Conservation (phyloP, 2,329 filamentous ascomycete genomes). For the Sporothrix mexicana region DNA sequence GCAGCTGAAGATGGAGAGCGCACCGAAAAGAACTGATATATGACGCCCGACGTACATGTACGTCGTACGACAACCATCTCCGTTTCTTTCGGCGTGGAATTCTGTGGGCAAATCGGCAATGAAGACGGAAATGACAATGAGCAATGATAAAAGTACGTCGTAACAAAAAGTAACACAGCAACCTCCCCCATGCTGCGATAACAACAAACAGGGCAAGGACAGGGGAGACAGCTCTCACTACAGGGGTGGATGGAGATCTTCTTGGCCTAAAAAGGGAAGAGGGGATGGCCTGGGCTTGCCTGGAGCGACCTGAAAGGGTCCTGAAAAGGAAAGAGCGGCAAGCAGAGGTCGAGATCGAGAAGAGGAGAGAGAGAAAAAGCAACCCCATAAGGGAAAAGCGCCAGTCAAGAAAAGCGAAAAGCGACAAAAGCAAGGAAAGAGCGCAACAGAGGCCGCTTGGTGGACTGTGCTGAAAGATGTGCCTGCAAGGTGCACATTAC, state of each 20-base stretch:
- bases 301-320: slow-evolving; percentile 7
- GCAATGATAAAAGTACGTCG: not conserved
- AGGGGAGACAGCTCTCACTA: not conserved
- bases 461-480: slow-evolving; percentile 14
- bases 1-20: not conserved
- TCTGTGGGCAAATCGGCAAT: not conserved
- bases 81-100: slow-evolving; percentile 3
- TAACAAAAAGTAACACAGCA: not conserved
- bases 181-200: slow-evolving; percentile 18
- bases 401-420: not conserved
- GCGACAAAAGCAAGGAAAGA: slow-evolving; percentile 1
- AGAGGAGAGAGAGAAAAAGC: not conserved
- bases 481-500: not conserved
- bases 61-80: not conserved
- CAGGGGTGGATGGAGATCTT: slow-evolving; percentile 7
- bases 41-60: not conserved
- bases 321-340: slow-evolving; percentile 20
- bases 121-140: not conserved
- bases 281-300: slow-evolving; percentile 9
- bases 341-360: not conserved
- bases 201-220: slow-evolving; percentile 18
- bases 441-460: not conserved
- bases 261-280: slow-evolving; percentile 14
- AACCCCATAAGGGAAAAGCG: not conserved
- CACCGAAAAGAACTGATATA: slow-evolving; percentile 1